Conservation (phyloP, 257 asterid genomes). For the Solanum clarkiae region DNA sequence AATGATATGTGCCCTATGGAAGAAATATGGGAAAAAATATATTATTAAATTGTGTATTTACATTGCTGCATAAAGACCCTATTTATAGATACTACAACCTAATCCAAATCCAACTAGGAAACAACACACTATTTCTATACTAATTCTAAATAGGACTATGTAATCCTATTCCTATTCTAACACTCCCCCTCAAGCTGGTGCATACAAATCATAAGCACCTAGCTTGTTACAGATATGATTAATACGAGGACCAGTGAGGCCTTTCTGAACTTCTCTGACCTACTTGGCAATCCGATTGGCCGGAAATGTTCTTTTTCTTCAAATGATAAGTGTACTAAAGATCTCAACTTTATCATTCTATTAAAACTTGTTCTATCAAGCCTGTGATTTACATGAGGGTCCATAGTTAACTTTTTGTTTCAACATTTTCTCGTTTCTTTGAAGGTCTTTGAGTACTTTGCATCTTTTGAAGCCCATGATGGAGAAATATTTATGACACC, state of each 20-base stretch:
- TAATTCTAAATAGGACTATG: too few relatives aligned
- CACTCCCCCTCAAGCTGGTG: too few relatives aligned
- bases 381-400: neutral
- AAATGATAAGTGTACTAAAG: neutral
- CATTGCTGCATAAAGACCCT: too few relatives aligned
- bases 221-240: too few relatives aligned
- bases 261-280: neutral
- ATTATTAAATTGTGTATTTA: too few relatives aligned
- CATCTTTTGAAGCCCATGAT: slow-evolving; percentile 39
- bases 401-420: neutral
- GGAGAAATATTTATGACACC: slow-evolving; percentile 82
- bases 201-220: too few relatives aligned
- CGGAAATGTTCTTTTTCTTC: neutral
- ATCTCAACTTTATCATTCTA: neutral
- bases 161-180: too few relatives aligned
- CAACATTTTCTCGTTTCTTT: slow-evolving; percentile 2
- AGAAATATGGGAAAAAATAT: too few relatives aligned
- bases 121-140: too few relatives aligned
- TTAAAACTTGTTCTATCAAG: neutral
- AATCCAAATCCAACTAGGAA: too few relatives aligned
- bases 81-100: too few relatives aligned
- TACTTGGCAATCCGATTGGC: neutral
- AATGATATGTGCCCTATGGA: neutral
- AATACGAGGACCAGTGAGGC: neutral
- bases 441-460: slow-evolving; percentile 81